Conservation (phyloP, 2,329 filamentous ascomycete species). For the Cladosporium sp. region DNA sequence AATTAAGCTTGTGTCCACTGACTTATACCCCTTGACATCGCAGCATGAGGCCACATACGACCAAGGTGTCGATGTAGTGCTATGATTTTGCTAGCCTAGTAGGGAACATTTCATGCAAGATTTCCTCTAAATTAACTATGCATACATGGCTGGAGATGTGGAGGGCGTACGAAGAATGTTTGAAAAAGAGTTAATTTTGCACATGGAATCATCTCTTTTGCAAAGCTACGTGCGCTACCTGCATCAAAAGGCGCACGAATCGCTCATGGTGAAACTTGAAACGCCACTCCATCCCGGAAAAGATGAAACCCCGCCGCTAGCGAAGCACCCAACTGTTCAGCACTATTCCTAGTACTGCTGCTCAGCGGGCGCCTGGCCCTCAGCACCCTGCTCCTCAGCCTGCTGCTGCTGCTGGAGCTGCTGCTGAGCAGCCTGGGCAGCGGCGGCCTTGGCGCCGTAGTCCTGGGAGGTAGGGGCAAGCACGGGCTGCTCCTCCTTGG, state of each 20-base stretch:
- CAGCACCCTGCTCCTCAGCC: conserved; percentile 19
- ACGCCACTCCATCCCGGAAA: conserved; percentile 12
- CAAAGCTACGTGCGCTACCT: conserved; percentile 14
- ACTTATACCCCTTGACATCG: no score
- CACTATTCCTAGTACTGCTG: conserved; percentile 11
- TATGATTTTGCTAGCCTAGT: no score
- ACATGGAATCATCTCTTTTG: conserved; percentile 14
- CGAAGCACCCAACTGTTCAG: conserved; percentile 10
- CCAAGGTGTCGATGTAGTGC: no score
- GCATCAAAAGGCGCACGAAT: conserved; percentile 14
- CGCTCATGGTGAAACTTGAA: conserved; percentile 14
- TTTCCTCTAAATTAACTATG: no score
- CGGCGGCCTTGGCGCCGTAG: conserved; percentile 88
- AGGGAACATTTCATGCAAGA: no score
- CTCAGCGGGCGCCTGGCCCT: conserved; percentile 11
- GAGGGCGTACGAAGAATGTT: background rate
- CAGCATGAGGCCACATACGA: no score
- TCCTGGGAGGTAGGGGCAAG: conserved; percentile 96
- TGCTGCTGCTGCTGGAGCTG: conserved; percentile 43
- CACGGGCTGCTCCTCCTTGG: conserved; percentile 97
- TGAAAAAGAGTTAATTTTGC: conserved; percentile 1
- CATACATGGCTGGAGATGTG: background rate
- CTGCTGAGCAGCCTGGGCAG: conserved; percentile 58
- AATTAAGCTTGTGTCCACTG: no score
- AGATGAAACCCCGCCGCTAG: conserved; percentile 10